These are phyloP conservation scores for Eruca vesicaria DNA, from an alignment of 441 rosid species.

Conservation along the genomic window DNA sequence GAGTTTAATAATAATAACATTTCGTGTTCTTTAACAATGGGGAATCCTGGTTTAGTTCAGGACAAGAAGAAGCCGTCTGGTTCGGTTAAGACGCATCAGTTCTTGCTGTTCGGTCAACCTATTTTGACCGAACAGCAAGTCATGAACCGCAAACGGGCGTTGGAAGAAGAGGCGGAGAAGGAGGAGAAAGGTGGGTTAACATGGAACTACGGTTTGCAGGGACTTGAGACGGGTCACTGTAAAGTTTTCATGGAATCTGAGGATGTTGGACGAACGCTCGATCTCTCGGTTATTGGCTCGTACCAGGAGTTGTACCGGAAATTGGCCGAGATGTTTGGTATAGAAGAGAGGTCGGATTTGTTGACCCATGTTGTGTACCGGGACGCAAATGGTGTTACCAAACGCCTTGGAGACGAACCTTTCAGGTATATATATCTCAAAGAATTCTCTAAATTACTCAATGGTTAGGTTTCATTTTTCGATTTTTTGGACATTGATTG, in stretches of 20 bases:
- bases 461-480: neutral
- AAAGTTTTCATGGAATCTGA: slow-evolving; percentile 92
- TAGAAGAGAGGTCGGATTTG: slow-evolving; percentile 66
- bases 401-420: slow-evolving; percentile 74
- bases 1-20: slow-evolving; percentile 42
- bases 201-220: slow-evolving; percentile 46
- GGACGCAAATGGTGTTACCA: slow-evolving; percentile 59
- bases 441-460: neutral
- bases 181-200: slow-evolving; percentile 45
- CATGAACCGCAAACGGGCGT: slow-evolving; percentile 50
- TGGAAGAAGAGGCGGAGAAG: slow-evolving; percentile 33
- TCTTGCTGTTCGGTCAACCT: slow-evolving; percentile 84
- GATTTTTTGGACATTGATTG: neutral
- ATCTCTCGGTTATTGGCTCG: slow-evolving; percentile 70
- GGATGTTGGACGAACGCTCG: slow-evolving; percentile 83
- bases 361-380: slow-evolving; percentile 62
- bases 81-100: slow-evolving; percentile 58
- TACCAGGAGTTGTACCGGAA: slow-evolving; percentile 71
- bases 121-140: slow-evolving; percentile 90
- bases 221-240: slow-evolving; percentile 72
- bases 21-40: slow-evolving; percentile 78
- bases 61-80: slow-evolving; percentile 52
- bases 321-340: slow-evolving; percentile 70
- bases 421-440: slow-evolving; percentile 52
- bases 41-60: slow-evolving; percentile 45